Conservation (phyloP, 2,329 filamentous ascomycete species). For the Sphaerulina vaccinii region DNA sequence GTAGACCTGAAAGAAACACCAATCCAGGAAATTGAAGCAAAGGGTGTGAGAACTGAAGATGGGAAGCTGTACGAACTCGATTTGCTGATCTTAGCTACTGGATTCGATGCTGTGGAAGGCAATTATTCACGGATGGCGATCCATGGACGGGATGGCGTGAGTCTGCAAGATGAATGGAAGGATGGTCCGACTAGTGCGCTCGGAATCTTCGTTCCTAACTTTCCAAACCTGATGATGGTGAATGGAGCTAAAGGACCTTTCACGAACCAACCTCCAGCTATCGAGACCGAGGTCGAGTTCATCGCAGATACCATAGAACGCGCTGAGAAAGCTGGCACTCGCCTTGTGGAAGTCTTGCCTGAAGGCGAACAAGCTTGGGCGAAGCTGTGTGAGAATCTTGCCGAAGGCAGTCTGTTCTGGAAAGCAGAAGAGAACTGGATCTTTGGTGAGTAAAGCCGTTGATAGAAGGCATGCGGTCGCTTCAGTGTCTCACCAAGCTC, state of each 20-base stretch:
- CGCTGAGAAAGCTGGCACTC: constrained; percentile 23
- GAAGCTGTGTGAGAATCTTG: constrained; percentile 29
- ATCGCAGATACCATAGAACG: constrained; percentile 26
- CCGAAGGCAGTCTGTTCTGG: constrained; percentile 31
- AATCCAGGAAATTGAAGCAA: constrained; percentile 50
- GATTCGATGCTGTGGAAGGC: constrained; percentile 44
- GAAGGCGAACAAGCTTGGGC: constrained; percentile 34
- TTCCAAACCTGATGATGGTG: constrained; percentile 46
- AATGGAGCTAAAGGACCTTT: constrained; percentile 43
- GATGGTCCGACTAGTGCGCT: constrained; percentile 38
- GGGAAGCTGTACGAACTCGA: constrained; percentile 45
- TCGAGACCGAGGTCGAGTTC: constrained; percentile 39
- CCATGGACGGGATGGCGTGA: constrained; percentile 30
- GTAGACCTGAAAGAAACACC: constrained; percentile 45
- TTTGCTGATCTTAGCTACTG: constrained; percentile 47
- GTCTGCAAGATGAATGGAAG: constrained; percentile 37
- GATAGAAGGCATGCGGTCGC: constrained; percentile 22
- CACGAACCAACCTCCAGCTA: constrained; percentile 39
- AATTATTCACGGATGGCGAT: constrained; percentile 37
- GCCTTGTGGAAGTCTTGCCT: constrained; percentile 30
- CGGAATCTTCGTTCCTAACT: constrained; percentile 36
- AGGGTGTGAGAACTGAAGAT: constrained; percentile 48
- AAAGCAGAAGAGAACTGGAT: constrained; percentile 34
- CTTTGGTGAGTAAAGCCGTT: constrained; percentile 31
- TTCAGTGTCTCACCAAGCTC: no score